A percentile compares a stretch with the other conserved stretches of the same genome.
Evolutionary conservation across 2,329 filamentous ascomycete species (phyloP).

Genomic region (Xylariomycetidae sp.): DNA sequence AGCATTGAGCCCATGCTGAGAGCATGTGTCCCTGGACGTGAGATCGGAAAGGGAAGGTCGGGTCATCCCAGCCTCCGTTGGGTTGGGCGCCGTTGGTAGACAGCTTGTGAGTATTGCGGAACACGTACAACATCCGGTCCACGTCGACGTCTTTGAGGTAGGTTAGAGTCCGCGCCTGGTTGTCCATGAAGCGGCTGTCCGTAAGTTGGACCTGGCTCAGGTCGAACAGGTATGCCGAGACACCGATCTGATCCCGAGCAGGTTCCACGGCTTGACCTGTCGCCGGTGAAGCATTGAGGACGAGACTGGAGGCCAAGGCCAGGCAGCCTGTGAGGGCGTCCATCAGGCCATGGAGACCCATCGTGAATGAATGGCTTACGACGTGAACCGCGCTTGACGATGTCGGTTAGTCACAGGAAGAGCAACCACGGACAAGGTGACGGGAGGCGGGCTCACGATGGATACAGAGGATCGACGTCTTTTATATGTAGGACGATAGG

Average conservation of each 20-base stretch:
- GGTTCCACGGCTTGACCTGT: constrained; percentile 21
- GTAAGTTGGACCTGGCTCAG: constrained; percentile 33
- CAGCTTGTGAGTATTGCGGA: constrained; percentile 39
- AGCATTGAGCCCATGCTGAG: constrained; percentile 44
- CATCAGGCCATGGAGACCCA: neutral
- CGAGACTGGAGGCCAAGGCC: constrained; percentile 5
- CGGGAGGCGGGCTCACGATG: too few relatives aligned
- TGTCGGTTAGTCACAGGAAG: too few relatives aligned
- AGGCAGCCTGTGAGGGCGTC: constrained; percentile 3
- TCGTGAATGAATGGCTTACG: too few relatives aligned
- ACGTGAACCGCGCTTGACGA: too few relatives aligned
- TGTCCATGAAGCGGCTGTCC: constrained; percentile 34
- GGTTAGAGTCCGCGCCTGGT: constrained; percentile 39
- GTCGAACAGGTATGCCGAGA: constrained; percentile 31
- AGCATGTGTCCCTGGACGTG: constrained; percentile 47
- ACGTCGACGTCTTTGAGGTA: constrained; percentile 41
- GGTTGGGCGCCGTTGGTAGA: constrained; percentile 38
- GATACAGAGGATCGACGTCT: too few relatives aligned
- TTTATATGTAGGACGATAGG: too few relatives aligned
- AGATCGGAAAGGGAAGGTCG: constrained; percentile 45
- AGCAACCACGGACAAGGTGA: too few relatives aligned
- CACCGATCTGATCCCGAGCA: constrained; percentile 23
- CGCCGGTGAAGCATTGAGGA: constrained; percentile 3
- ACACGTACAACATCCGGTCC: constrained; percentile 42
- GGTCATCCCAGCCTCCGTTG: constrained; percentile 49